phyloP scores from a whole-genome alignment of 352 stramenopile species.

The Thraustochytrium sp. region DNA sequence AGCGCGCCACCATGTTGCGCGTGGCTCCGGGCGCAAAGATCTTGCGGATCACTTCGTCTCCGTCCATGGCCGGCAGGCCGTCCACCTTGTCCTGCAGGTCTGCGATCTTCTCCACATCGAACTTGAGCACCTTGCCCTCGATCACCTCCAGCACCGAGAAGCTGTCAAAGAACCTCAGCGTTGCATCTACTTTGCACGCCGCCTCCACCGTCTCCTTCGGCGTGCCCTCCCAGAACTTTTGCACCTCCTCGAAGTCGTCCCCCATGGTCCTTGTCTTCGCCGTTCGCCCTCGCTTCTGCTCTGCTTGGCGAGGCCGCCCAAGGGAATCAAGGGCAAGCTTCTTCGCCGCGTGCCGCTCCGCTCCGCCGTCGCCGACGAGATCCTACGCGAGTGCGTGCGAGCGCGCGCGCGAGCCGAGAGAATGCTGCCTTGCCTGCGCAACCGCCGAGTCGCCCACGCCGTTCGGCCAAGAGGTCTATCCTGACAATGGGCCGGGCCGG shows the following conservation, averaged over 20 bases:
- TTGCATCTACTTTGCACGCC: not conserved
- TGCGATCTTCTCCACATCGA: conserved; percentile 35
- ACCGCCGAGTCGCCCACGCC: too few species aligned
- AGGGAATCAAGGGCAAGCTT: too few species aligned
- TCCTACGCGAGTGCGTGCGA: too few species aligned
- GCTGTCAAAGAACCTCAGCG: conserved; percentile 5
- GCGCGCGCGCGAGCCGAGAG: too few species aligned
- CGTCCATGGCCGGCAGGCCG: not conserved
- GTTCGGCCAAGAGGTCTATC: too few species aligned
- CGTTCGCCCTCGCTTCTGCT: too few species aligned
- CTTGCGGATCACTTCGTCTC: not conserved
- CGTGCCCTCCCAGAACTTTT: conserved; percentile 26
- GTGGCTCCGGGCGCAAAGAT: conserved; percentile 28
- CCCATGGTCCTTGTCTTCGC: too few species aligned
- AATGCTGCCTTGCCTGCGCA: too few species aligned
- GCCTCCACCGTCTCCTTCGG: not conserved
- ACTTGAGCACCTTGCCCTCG: conserved; percentile 41
- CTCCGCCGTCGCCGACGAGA: too few species aligned
- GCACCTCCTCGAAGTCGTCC: conserved; percentile 39
- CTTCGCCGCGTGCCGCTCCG: too few species aligned
- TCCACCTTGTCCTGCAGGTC: conserved; percentile 39
- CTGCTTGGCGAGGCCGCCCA: too few species aligned
- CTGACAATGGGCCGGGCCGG: too few species aligned
- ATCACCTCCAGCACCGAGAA: conserved; percentile 31
- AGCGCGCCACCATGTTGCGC: not conserved